Evolutionary conservation across 2,329 filamentous ascomycete species (phyloP), one percentile per base, ranked within the genome.

Genomic region (Arthroderma sp.): DNA sequence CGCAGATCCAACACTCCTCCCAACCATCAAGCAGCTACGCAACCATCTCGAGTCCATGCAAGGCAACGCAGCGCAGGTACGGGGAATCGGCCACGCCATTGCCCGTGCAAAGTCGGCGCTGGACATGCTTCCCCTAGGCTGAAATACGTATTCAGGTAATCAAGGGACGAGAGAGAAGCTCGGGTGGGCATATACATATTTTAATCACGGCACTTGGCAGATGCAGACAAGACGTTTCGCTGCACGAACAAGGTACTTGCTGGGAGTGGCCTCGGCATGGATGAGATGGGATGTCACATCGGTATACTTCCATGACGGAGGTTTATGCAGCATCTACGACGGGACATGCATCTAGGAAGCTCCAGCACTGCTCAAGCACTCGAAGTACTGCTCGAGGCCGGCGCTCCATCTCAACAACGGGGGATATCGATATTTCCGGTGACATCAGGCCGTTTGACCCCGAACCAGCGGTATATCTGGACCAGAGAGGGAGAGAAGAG

Each of bases 21-120:
- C 59, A 23, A 60, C 76, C 43, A 62, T 75, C 58, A 69, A 67
- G 54, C 74, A 75, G 59, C 61, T 76, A 13, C 70, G 70, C 55
- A 70, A 65, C 37, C 74, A 76, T 66, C 66, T 76, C 17, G 67
- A 68, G 61, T 76, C 74, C 3, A 75, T 76, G 70, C 70, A 71
- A 57, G 70, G 63, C 55, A 76, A 76, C 56, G 67, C 66, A 1
- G 65, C 66, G 15, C 71, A 72, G 15, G 64, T 74, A 33, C 59
- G 60, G 38, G 71, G 70, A 2, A 61, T 74, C 35, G 65, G 64
- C 8, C 70, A 73, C 54, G 71, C 71, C 5, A 68, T 74, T 56
- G 63, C 63, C 38, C 67, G 70, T 39, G 69, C 72, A 31, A 59
- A 60, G 55, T 57, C 60, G 13, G 54, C 60, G 23, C 57, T 63